Evolutionary conservation across 83 land plant genomes (phyloP), one percentile per base, ranked within the genome.

Genomic region (Picea mariana): DNA sequence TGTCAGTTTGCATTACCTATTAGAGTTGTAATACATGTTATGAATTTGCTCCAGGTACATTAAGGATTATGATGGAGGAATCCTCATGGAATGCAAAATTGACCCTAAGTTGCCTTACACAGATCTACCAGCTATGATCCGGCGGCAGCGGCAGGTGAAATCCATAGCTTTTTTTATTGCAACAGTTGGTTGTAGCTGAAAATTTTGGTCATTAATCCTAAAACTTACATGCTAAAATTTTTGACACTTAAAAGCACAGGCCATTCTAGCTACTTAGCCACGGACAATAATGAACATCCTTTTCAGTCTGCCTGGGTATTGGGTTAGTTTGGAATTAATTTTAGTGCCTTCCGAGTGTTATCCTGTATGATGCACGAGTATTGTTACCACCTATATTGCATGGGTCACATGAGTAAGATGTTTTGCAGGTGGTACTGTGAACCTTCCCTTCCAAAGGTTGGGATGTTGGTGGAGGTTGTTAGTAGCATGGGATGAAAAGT

Each of bases 51-150:
- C 64, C 80, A 97, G 99, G 83, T 98, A 94, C 85, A 98, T 98
- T 49, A 98, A 98, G 84, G 99, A 98, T 78, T 98, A 98, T 82
- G 99, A 98, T 92, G 98, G 99, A 16, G 99, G 94, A 59, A 94
- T 91, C 5, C 90, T 98, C 23, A 95, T 98, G 99, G 99, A 98
- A 76, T 98, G 97, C 86, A 91, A 87, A 84, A 94, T 98, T 77
- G 96, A 98, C 88, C 92, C 90, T 55, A 95, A 95, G 82, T 88
- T 98, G 82, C 99, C 99, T 16, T 98, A 95, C 80, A 96, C 88
- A 81, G 93, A 98, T 89, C 84, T 98, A 73, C 94, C 99, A 62
- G 90, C 95, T 63, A 96, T 98, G 98, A 88, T 98, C 67, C 93
- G 97, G 17, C 80, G 89, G 12, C 99, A 98, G 83, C 89, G 99